phyloP scores from a whole-genome alignment of 345 rosid species.

The Gossypium thurberi region DNA sequence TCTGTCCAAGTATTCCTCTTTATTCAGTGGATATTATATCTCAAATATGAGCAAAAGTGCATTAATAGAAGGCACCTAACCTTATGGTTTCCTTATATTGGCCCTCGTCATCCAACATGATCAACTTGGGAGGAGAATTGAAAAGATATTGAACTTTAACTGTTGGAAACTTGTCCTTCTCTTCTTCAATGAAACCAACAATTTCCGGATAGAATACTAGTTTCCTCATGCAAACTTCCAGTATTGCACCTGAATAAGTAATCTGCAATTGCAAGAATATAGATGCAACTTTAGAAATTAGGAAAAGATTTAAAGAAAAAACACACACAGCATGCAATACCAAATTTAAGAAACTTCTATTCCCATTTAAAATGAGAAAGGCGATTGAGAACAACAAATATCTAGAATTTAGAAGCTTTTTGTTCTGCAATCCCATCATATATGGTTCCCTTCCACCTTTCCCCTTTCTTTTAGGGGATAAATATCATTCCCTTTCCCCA shows the following conservation, averaged over 20 bases:
- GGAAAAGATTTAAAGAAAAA: not conserved
- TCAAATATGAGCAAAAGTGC: slow-evolving; percentile 1
- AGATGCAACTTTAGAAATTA: not conserved
- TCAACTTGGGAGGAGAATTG: slow-evolving; percentile 95
- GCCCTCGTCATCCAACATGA: slow-evolving; percentile 73
- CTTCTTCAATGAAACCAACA: slow-evolving; percentile 86
- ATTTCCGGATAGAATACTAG: slow-evolving; percentile 89
- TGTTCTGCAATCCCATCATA: not conserved
- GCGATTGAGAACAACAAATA: not conserved
- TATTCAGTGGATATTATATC: not conserved
- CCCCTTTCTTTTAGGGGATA: not conserved
- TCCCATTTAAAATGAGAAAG: not conserved
- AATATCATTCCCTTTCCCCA: not conserved
- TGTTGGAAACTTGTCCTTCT: slow-evolving; percentile 67
- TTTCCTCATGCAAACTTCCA: slow-evolving; percentile 94
- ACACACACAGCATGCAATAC: not conserved
- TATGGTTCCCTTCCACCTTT: not conserved
- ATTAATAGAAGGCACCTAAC: slow-evolving; percentile 25
- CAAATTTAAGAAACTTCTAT: not conserved
- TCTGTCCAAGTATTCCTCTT: not conserved
- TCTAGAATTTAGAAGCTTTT: not conserved
- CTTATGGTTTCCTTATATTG: slow-evolving; percentile 67
- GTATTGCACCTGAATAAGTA: slow-evolving; percentile 73
- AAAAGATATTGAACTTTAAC: slow-evolving; percentile 69
- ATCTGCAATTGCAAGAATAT: slow-evolving; percentile 38